These are phyloP conservation scores for Xerocomus cyaneibrunnescens DNA, from an alignment of 1,284 basidiomycete species.

Conservation along the genomic window DNA sequence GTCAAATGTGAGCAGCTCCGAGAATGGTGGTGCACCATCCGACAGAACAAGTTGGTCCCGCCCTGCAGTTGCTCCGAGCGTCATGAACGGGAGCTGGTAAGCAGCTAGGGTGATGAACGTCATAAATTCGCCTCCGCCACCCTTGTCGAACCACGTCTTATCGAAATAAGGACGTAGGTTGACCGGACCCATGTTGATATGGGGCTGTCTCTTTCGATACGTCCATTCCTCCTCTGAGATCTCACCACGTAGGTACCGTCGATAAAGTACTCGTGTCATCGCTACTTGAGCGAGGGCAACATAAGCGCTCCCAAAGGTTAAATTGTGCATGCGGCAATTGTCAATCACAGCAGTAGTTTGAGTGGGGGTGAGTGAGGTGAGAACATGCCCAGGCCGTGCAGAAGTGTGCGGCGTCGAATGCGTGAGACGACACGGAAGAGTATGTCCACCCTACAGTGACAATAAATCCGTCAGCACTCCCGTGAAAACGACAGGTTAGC, in stretches of 20 bases:
- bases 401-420: constrained; percentile 38
- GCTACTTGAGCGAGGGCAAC: constrained; percentile 54
- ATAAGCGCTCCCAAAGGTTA: constrained; percentile 54
- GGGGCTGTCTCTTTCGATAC: constrained; percentile 48
- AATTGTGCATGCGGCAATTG: constrained; percentile 41
- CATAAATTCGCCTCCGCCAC: constrained; percentile 47
- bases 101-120: constrained; percentile 47
- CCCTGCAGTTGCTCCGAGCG: constrained; percentile 34
- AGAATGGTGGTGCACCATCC: constrained; percentile 41
- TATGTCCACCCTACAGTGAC: constrained; percentile 14
- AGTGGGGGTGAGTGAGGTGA: constrained; percentile 29
- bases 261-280: constrained; percentile 50
- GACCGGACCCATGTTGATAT: constrained; percentile 45
- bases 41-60: constrained; percentile 19
- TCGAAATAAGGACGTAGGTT: constrained; percentile 55
- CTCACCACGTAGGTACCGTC: constrained; percentile 46
- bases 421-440: constrained; percentile 46
- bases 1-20: constrained; percentile 42
- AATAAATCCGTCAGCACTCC: no score
- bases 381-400: constrained; percentile 34
- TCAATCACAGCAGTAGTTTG: constrained; percentile 33
- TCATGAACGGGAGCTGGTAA: constrained; percentile 51
- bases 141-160: constrained; percentile 44
- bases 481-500: no score
- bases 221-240: constrained; percentile 54